Evolutionary conservation across 1,139 yeast genomes (phyloP), one percentile per base, ranked within the genome.

Genomic region (Blastobotrys niveus): DNA sequence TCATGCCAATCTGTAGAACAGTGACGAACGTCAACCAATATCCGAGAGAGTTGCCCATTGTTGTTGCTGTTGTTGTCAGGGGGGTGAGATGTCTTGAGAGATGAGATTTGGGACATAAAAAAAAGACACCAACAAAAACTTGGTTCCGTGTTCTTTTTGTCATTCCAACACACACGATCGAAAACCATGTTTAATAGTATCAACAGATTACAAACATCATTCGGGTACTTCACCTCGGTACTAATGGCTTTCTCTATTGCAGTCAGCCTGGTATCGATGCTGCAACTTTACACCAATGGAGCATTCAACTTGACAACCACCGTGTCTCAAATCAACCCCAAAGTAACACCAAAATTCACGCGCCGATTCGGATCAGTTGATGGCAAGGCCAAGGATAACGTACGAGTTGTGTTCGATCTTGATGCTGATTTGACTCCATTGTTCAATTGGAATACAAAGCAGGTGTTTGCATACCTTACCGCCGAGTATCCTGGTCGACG

Each of bases 401-500:
- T 83, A 46, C 77, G 76, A 57, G 65, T 88, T 36, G 67, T 67
- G 15, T 88, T 89, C 59, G 95, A 87, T 61, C 68, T 91, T 47
- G 77, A 36, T 15, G 41, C 75, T 2, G 87, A 82, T 55, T 62
- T 91, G 55, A 63, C 83, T 1, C 80, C 88, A 1, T 71, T 91
- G 46, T 89, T 89, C 74, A 88, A 85, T 64, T 91, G 97, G 96
- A 91, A 91, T 66, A 91, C 98, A 10, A 91, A 91, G 60, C 98
- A 91, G 64, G 79, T 91, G 18, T 89, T 91, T 61, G 84, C 83
- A 4, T 91, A 89, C 58, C 71, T 91, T 50, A 85, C 95, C 1
- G 96, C 95, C 1, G 93, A 87, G 58, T 88, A 89, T 59, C 80
- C 82, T 10, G 91, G 91, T 2, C 73, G 72, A 53, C 56, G 67